Conservation (phyloP, 768 basidiomycete genomes). For the Lyophyllum decastes region DNA sequence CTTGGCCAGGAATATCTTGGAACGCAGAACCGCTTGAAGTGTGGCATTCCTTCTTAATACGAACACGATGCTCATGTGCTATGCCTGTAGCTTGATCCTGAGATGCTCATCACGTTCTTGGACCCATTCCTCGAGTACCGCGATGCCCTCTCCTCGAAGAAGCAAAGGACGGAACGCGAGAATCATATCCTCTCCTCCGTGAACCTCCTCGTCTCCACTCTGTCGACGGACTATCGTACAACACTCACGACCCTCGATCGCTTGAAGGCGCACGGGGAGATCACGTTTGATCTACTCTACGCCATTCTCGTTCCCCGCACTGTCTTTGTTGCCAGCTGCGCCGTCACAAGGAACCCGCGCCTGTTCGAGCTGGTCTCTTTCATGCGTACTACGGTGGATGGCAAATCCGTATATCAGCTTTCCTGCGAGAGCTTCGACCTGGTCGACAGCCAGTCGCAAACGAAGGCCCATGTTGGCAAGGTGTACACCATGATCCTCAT, state of each 20-base stretch:
- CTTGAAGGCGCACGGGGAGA: slow-evolving; percentile 55
- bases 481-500: slow-evolving; percentile 43
- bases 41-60: not conserved
- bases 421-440: slow-evolving; percentile 54
- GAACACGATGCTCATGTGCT: not conserved
- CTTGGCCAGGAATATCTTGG: slow-evolving; percentile 65
- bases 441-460: slow-evolving; percentile 37
- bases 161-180: slow-evolving; percentile 41
- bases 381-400: slow-evolving; percentile 34
- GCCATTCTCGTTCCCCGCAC: slow-evolving; percentile 56
- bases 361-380: slow-evolving; percentile 48
- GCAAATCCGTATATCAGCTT: slow-evolving; percentile 43
- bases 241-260: slow-evolving; percentile 48
- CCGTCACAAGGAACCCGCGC: slow-evolving; percentile 52
- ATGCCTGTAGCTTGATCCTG: slow-evolving; percentile 49
- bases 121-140: slow-evolving; percentile 46
- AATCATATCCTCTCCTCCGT: slow-evolving; percentile 44
- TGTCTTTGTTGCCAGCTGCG: slow-evolving; percentile 51
- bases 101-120: slow-evolving; percentile 56
- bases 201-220: slow-evolving; percentile 48
- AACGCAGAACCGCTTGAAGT: slow-evolving; percentile 59
- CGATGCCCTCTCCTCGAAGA: slow-evolving; percentile 36
- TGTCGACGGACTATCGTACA: slow-evolving; percentile 49
- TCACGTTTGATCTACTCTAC: slow-evolving; percentile 57
- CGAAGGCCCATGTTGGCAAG: slow-evolving; percentile 39